Evolutionary conservation across 176 grass and related monocot species (phyloP).

Genomic region (Typha latifolia): DNA sequence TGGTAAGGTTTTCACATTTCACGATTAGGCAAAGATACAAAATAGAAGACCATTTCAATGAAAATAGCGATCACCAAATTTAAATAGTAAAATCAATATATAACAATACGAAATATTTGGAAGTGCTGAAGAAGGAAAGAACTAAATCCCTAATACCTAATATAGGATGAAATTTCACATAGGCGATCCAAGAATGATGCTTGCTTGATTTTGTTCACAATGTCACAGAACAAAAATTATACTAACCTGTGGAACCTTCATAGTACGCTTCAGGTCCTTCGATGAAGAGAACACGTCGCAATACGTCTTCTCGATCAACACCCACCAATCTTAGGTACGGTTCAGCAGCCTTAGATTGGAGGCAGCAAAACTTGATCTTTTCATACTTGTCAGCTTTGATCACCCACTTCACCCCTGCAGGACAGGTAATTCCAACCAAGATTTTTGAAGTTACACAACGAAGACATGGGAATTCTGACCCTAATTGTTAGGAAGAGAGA

Average conservation of each 20-base stretch:
- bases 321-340: constrained; percentile 67
- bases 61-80: too few relatives aligned
- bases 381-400: constrained; percentile 63
- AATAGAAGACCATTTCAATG: too few relatives aligned
- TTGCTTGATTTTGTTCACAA: too few relatives aligned
- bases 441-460: not conserved
- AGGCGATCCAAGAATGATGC: too few relatives aligned
- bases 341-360: constrained; percentile 84
- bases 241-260: constrained; percentile 70
- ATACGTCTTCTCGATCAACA: constrained; percentile 70
- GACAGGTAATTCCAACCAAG: not conserved
- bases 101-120: too few relatives aligned
- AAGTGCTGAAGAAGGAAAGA: too few relatives aligned
- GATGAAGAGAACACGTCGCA: constrained; percentile 67
- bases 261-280: constrained; percentile 76
- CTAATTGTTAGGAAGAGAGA: not conserved
- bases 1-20: too few relatives aligned
- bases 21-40: too few relatives aligned
- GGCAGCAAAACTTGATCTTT: constrained; percentile 95
- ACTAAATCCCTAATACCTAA: too few relatives aligned
- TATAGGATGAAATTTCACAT: too few relatives aligned
- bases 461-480: not conserved
- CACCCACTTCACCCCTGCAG: constrained; percentile 75
- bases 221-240: not conserved
- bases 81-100: too few relatives aligned